phyloP scores from a whole-genome alignment of 305 asterid genomes.

The Fraxinus sp. region DNA sequence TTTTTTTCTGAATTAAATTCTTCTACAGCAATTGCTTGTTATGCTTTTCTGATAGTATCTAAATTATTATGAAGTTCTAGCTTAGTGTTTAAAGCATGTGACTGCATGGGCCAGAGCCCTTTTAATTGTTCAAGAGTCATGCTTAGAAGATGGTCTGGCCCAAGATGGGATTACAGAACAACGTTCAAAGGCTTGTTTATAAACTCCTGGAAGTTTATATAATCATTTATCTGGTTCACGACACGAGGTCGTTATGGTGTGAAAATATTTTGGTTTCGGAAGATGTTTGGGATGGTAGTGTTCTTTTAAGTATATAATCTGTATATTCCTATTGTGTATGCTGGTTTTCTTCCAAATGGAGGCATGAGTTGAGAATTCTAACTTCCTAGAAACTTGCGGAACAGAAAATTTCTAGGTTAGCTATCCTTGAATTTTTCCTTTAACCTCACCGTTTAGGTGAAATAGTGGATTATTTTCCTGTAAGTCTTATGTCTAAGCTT shows the following conservation, averaged over 20 bases:
- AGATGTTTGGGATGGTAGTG: neutral
- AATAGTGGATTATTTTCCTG: constrained; percentile 3
- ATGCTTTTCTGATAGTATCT: constrained; percentile 13
- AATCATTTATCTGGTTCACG: neutral
- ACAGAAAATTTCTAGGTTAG: neutral
- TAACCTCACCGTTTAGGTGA: neutral
- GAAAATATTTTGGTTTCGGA: neutral
- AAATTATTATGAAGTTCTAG: neutral
- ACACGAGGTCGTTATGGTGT: neutral
- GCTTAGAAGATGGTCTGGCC: neutral
- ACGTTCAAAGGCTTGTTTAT: neutral
- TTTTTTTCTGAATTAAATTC: constrained; percentile 1
- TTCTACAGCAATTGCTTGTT: constrained; percentile 6
- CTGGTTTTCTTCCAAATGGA: neutral
- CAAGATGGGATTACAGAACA: neutral
- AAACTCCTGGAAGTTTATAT: neutral
- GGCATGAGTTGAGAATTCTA: neutral
- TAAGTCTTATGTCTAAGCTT: neutral
- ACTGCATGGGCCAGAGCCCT: constrained; percentile 3
- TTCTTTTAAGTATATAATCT: neutral
- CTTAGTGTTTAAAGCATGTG: neutral
- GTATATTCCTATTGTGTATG: neutral
- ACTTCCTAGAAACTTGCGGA: neutral
- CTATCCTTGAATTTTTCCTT: neutral
- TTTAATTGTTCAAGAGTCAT: neutral